Evolutionary conservation across 2,329 filamentous ascomycete species (phyloP).

Genomic region (Fusarium chlamydosporum): DNA sequence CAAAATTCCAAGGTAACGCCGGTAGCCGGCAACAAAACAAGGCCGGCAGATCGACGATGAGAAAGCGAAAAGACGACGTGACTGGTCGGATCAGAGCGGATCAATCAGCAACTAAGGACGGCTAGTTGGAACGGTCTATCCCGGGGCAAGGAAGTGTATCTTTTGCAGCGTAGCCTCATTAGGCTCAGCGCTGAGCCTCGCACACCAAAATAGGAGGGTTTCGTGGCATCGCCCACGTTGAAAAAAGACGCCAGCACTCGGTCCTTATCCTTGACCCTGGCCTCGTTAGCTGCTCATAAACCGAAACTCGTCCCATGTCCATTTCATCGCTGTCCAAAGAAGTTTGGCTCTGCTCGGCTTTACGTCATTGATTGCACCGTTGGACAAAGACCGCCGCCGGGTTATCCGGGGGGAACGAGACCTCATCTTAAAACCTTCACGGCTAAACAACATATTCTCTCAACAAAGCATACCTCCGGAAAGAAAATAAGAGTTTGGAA

Average conservation of each 20-base stretch:
- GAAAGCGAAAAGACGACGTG: conserved; percentile 21
- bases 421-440: not conserved
- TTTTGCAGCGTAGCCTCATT: conserved; percentile 31
- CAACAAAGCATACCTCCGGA: not conserved
- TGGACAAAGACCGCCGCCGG: conserved; percentile 36
- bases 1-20: conserved; percentile 18
- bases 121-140: conserved; percentile 43
- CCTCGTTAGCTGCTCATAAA: conserved; percentile 22
- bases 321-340: conserved; percentile 30
- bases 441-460: not conserved
- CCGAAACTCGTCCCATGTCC: conserved; percentile 43
- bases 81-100: conserved; percentile 25
- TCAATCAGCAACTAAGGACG: conserved; percentile 33
- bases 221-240: conserved; percentile 34
- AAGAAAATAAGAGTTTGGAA: not conserved
- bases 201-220: conserved; percentile 27
- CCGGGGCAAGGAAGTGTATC: conserved; percentile 27
- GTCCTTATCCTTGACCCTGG: conserved; percentile 36
- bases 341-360: conserved; percentile 5
- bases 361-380: conserved; percentile 45
- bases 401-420: conserved; percentile 25
- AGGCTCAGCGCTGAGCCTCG: conserved; percentile 35
- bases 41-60: conserved; percentile 45
- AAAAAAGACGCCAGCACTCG: conserved; percentile 28
- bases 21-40: conserved; percentile 23